Base-by-base conservation (phyloP, 305 asterid genomes). In the Nicotiana rustica region DNA sequence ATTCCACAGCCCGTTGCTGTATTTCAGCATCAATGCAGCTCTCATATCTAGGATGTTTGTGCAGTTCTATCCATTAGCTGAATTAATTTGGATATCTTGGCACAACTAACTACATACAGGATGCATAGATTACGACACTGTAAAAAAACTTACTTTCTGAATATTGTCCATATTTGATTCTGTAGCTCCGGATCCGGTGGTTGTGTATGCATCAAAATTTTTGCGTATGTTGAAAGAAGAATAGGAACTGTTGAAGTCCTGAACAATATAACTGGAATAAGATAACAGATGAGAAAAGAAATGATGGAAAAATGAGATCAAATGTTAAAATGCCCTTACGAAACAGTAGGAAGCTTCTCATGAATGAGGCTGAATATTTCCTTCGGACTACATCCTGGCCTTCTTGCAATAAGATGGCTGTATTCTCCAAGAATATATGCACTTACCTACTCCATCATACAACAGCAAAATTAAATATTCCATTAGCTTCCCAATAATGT, bases 401-500 rank as follows among this genome's bases (percentile, higher is more conserved):
- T 95, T 86, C 98, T 91, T 78, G 94, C 93, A 79, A 97, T 91
- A 90, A 95, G 97, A 90, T 97, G 99, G 83, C 99, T 87, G 88
- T 97, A 97, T 86, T 97, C 99, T 86, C 99, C 99, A 89, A 97
- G 99, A 75, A 97, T 86, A 85, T 97, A 97, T 55, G 99, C 97
- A 87, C 99, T 95, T 85, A 93, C 97, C 99, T 97, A 84, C 83
- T 80, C 79, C 86, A 83, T 85, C 49, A 86, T 19, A 81, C 44
- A 77, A 69, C 9, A 75, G 64, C 47, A 3, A 29, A 52, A 75
- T 75, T 75, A 75, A 52, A 75, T 25, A 75, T 29, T 29, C 47
- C 80, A 75, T 15, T 75, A 75, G 80, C 29, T 52, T 75, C 47
- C 12, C 2, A 19, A 47, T 47, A 73, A 21, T 5, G 18, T 73